Conservation (phyloP, 2,329 filamentous ascomycete species). For the Diaporthe sp. region DNA sequence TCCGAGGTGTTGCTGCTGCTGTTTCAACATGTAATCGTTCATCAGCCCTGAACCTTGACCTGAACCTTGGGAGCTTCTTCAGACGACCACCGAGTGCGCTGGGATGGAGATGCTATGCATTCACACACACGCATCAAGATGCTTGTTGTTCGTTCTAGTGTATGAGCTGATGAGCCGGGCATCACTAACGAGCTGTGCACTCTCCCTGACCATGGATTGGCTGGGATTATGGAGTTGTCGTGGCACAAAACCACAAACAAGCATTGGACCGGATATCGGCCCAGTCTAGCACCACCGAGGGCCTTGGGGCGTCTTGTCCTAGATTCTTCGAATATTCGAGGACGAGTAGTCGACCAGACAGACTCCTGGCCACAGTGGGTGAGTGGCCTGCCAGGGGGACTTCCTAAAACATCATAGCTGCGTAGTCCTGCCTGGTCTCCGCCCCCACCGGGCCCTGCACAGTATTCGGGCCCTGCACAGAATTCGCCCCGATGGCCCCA, state of each 20-base stretch:
- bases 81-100: neutral
- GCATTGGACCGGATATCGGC: neutral
- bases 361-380: neutral
- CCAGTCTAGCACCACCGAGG: neutral
- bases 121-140: too few species aligned
- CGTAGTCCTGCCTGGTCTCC: neutral
- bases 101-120: neutral
- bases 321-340: neutral
- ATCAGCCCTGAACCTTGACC: constrained; percentile 16
- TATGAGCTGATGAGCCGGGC: too few species aligned
- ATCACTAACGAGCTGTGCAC: too few species aligned
- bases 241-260: neutral
- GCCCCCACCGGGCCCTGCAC: neutral
- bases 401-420: neutral
- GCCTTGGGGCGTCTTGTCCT: neutral
- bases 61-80: constrained; percentile 18
- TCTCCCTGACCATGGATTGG: too few species aligned
- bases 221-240: too few species aligned
- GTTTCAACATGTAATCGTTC: neutral
- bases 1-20: neutral
- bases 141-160: too few species aligned
- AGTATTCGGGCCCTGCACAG: neutral
- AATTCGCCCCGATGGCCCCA: neutral
- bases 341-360: too few species aligned
- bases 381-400: too few species aligned